Percentiles rank a stretch among this genome's conserved stretches.
Conservation (phyloP, 225 moss, liverwort and hornwort genomes). For the Takakia lepidozioides region DNA sequence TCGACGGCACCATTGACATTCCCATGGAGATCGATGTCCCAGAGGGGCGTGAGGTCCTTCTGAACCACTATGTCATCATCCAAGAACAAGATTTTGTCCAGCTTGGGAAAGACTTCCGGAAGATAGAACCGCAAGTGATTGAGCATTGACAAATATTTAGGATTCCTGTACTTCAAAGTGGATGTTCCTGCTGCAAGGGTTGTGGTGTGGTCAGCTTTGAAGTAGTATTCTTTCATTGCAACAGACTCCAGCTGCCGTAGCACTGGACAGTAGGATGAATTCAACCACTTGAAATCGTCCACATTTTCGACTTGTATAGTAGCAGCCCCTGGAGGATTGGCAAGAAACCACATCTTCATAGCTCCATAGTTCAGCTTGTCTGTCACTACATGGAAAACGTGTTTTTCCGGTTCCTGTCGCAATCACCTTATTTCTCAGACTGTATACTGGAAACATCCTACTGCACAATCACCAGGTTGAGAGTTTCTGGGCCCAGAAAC, state of each 20-base stretch:
- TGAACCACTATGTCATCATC: conserved; percentile 55
- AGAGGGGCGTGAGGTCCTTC: conserved; percentile 40
- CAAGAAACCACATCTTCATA: conserved; percentile 48
- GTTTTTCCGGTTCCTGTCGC: conserved; percentile 43
- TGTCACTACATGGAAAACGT: conserved; percentile 48
- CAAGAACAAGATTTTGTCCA: conserved; percentile 40
- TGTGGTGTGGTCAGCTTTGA: conserved; percentile 31
- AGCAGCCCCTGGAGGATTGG: conserved; percentile 37
- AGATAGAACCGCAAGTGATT: conserved; percentile 48
- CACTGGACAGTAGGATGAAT: conserved; percentile 40
- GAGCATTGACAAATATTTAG: conserved; percentile 48
- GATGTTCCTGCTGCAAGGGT: conserved; percentile 32
- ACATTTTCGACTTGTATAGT: conserved; percentile 44
- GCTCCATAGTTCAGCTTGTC: conserved; percentile 55
- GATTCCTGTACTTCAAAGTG: conserved; percentile 47
- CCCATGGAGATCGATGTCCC: conserved; percentile 42
- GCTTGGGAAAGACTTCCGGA: conserved; percentile 48
- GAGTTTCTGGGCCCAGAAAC: no score
- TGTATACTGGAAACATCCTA: no score
- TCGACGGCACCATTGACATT: conserved; percentile 55
- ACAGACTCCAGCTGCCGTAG: conserved; percentile 49
- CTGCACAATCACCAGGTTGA: no score
- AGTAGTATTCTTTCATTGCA: conserved; percentile 36
- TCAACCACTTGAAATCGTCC: conserved; percentile 46
- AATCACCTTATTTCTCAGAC: no score